Conservation (phyloP, 2,329 filamentous ascomycete genomes). For the Mycosphaerella sp. region DNA sequence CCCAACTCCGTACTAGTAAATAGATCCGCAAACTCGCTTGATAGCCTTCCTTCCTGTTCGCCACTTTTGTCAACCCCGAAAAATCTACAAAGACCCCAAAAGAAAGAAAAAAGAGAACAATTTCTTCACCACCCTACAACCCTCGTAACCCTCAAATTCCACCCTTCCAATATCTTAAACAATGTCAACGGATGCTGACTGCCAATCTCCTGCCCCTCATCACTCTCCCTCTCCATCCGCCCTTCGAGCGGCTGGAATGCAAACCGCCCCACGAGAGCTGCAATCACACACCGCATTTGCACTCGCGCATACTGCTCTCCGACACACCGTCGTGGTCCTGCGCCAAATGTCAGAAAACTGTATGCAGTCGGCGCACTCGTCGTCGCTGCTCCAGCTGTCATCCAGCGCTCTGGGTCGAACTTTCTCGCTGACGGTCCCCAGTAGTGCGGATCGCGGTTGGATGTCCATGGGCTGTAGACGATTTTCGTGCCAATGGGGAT, state of each 20-base stretch:
- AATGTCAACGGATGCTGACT: conserved; percentile 13
- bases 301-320: conserved; percentile 10
- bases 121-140: neutral
- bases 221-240: neutral
- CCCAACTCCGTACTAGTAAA: too few species aligned
- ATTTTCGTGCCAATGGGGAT: conserved; percentile 8
- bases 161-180: conserved; percentile 15
- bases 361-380: neutral
- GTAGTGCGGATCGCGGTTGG: conserved; percentile 1
- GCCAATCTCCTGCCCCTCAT: conserved; percentile 15
- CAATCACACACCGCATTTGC: conserved; percentile 12
- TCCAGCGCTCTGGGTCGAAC: conserved; percentile 12
- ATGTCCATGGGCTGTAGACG: conserved; percentile 8
- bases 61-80: too few species aligned
- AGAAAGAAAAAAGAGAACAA: too few species aligned
- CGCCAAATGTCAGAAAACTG: conserved; percentile 11
- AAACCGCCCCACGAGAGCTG: conserved; percentile 10
- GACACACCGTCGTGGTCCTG: conserved; percentile 7
- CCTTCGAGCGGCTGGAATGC: conserved; percentile 5
- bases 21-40: too few species aligned
- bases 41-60: too few species aligned
- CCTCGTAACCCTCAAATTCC: conserved; percentile 1
- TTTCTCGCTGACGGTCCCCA: conserved; percentile 7
- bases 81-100: too few species aligned
- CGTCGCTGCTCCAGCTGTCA: neutral